Conservation (phyloP, 1,284 basidiomycete species). For the Apiotrichum mycotoxinovorans region DNA sequence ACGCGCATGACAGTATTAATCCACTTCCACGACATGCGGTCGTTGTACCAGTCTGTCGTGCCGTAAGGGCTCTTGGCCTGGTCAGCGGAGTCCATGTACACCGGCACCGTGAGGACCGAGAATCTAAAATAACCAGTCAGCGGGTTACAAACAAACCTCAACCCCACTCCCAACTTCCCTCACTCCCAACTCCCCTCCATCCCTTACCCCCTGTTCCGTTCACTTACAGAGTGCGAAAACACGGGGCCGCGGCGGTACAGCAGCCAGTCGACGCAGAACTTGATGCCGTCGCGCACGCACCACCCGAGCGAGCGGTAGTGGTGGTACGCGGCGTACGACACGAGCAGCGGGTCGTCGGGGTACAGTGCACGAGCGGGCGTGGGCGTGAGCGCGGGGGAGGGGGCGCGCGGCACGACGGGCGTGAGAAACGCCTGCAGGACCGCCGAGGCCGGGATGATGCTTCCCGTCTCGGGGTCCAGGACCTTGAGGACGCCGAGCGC, state of each 20-base stretch:
- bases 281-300: conserved; percentile 93
- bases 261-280: conserved; percentile 94
- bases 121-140: conserved; percentile 59
- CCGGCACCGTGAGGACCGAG: conserved; percentile 79
- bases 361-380: conserved; percentile 19
- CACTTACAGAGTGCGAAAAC: conserved; percentile 88
- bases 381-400: conserved; percentile 3
- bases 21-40: conserved; percentile 90
- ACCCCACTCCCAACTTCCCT: too few relatives aligned
- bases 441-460: conserved; percentile 48
- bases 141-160: background rate
- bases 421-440: conserved; percentile 49
- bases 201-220: background rate
- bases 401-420: conserved; percentile 40
- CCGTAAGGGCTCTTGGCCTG: conserved; percentile 59
- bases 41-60: conserved; percentile 54
- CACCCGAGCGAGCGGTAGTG: conserved; percentile 97
- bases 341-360: conserved; percentile 84
- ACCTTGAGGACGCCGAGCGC: conserved; percentile 80
- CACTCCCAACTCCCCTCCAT: too few relatives aligned
- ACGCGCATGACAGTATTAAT: conserved; percentile 95
- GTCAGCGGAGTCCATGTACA: conserved; percentile 79
- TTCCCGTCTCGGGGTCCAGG: conserved; percentile 56
- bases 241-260: conserved; percentile 93
- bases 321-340: conserved; percentile 88